These are phyloP conservation scores for Apophysomyces variabilis DNA, from an alignment of 371 early-diverging fungal species.

Conservation along the genomic window DNA sequence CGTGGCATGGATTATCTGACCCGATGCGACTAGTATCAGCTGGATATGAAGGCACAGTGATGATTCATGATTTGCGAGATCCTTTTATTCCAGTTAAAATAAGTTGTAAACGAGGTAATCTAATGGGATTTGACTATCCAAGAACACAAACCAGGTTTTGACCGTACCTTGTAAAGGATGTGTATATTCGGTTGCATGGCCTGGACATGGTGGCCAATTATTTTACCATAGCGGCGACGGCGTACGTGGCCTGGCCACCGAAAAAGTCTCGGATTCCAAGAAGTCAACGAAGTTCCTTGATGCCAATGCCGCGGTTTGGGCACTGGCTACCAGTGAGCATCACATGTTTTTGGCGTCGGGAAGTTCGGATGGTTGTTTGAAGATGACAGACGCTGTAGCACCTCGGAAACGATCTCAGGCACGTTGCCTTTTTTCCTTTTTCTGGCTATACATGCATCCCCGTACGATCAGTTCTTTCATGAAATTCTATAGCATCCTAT, in stretches of 20 bases:
- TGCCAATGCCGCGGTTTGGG: conserved; percentile 4
- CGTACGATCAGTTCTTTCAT: neutral
- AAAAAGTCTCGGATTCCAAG: neutral
- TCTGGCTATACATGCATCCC: too few relatives aligned
- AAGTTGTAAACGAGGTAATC: conserved; percentile 22
- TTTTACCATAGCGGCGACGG: conserved; percentile 19
- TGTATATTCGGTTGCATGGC: conserved; percentile 17
- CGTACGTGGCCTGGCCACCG: neutral
- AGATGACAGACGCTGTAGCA: conserved; percentile 16
- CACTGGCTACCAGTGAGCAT: conserved; percentile 19
- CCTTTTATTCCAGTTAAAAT: conserved; percentile 14
- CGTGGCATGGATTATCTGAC: conserved; percentile 23
- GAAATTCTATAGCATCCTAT: neutral
- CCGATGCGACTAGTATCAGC: conserved; percentile 16
- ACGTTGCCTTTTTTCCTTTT: neutral
- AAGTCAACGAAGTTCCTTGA: neutral
- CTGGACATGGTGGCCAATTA: conserved; percentile 6
- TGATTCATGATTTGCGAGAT: conserved; percentile 18
- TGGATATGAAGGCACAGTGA: conserved; percentile 20
- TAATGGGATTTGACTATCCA: too few relatives aligned
- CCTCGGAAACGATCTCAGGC: neutral
- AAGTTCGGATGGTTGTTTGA: conserved; percentile 20
- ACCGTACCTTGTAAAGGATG: neutral
- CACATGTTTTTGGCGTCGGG: conserved; percentile 19
- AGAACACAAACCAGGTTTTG: too few relatives aligned